These are phyloP conservation scores for Coriaria nepalensis DNA, from an alignment of 306 rosid genomes.

Conservation along the genomic window DNA sequence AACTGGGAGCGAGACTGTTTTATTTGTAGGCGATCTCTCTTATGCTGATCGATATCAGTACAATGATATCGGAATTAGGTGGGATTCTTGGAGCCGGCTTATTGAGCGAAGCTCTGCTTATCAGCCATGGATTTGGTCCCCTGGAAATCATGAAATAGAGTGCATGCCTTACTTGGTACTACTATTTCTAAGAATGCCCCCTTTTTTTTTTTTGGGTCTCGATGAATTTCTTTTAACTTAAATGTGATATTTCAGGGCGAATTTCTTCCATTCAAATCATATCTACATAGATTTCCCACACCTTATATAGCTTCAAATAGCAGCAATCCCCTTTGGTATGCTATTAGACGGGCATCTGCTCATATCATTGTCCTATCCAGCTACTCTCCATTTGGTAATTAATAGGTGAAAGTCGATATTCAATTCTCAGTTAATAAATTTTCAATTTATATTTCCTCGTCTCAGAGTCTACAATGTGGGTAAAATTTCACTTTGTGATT, in stretches of 20 bases:
- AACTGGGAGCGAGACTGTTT: constrained; percentile 71
- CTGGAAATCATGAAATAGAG: constrained; percentile 90
- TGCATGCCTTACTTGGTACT: constrained; percentile 77
- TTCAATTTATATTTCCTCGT: no score
- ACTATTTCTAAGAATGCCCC: no score
- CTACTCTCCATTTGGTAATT: constrained; percentile 83
- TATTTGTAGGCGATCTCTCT: constrained; percentile 85
- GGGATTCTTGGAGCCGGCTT: constrained; percentile 93
- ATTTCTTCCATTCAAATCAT: constrained; percentile 72
- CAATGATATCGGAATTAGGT: constrained; percentile 71
- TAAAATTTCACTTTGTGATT: no score
- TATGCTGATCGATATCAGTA: constrained; percentile 80
- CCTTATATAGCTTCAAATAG: constrained; percentile 75
- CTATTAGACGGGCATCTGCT: constrained; percentile 90
- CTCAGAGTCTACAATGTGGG: no score
- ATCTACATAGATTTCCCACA: constrained; percentile 55
- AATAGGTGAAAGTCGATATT: no score
- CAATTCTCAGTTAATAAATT: no score
- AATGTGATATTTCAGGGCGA: constrained; percentile 38
- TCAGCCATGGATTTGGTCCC: constrained; percentile 90
- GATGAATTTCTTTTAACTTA: no score
- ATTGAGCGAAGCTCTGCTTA: constrained; percentile 69
- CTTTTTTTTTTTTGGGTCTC: constrained; percentile 6
- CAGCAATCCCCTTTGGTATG: constrained; percentile 90
- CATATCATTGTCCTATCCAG: constrained; percentile 84